A percentile compares a stretch with the other conserved stretches of the same genome.
Evolutionary conservation across 2,329 filamentous ascomycete genomes (phyloP).

Genomic region (Gaeumannomyces sp.): DNA sequence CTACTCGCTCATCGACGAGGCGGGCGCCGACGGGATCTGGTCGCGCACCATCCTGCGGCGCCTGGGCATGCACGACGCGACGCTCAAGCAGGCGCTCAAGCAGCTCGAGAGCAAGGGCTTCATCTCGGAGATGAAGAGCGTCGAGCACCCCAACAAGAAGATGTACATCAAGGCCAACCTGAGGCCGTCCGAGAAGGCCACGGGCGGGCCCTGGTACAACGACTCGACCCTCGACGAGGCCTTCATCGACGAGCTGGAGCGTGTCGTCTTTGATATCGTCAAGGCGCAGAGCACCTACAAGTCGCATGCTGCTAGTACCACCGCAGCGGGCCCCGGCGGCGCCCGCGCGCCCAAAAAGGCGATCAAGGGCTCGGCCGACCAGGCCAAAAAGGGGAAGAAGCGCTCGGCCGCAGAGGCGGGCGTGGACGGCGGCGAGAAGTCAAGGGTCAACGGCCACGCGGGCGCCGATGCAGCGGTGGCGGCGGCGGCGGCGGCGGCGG

Average conservation of each 20-base stretch:
- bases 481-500: conserved; percentile 17
- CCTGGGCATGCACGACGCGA: conserved; percentile 76
- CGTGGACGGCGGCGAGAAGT: conserved; percentile 15
- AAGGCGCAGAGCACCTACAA: conserved; percentile 64
- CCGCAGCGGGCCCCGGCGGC: conserved; percentile 22
- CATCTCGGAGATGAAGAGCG: conserved; percentile 85
- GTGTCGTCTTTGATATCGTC: conserved; percentile 68
- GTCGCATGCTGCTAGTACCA: conserved; percentile 28
- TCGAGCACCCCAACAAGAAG: conserved; percentile 84
- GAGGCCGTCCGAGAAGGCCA: conserved; percentile 80
- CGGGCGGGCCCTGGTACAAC: conserved; percentile 90
- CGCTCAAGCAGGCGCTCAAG: conserved; percentile 76
- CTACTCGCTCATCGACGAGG: conserved; percentile 83
- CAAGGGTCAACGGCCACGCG: conserved; percentile 22
- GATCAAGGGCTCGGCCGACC: conserved; percentile 40
- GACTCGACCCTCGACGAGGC: conserved; percentile 84
- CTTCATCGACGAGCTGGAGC: conserved; percentile 73
- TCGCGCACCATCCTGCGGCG: conserved; percentile 74
- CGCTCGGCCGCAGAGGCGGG: conserved; percentile 16
- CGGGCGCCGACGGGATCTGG: conserved; percentile 84
- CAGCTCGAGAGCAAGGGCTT: conserved; percentile 74
- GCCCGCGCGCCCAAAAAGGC: conserved; percentile 46
- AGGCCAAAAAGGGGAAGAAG: conserved; percentile 17
- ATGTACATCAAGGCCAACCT: conserved; percentile 92
- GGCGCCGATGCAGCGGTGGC: too few relatives aligned